These are phyloP conservation scores for Porcisia deanei DNA, from an alignment of 208 protist species.

Conservation along the genomic window DNA sequence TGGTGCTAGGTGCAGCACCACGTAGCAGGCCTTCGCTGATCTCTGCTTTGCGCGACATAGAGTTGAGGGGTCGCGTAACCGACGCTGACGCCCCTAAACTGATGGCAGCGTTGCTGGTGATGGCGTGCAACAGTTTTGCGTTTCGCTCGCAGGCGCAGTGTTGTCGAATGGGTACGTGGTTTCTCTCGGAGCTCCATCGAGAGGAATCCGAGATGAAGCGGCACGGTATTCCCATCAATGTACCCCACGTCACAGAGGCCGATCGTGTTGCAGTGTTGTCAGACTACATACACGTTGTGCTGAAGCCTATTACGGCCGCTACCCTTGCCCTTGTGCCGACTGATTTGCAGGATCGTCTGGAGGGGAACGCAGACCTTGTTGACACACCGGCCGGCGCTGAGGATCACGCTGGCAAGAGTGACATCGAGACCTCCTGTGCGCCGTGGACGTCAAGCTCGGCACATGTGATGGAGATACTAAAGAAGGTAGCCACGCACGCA, in stretches of 20 bases:
- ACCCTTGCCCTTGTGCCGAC: constrained; percentile 61
- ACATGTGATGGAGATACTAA: constrained; percentile 71
- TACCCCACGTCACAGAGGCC: constrained; percentile 25
- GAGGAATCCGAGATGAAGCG: constrained; percentile 59
- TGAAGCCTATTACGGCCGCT: constrained; percentile 45
- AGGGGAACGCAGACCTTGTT: constrained; percentile 47
- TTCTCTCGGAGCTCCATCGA: constrained; percentile 51
- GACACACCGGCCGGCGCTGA: constrained; percentile 5
- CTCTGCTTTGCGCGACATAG: constrained; percentile 38
- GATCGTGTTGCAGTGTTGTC: constrained; percentile 27
- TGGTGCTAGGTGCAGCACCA: constrained; percentile 41
- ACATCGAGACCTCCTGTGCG: constrained; percentile 12
- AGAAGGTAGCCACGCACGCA: constrained; percentile 68
- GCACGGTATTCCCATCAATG: constrained; percentile 32
- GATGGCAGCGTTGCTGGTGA: constrained; percentile 51
- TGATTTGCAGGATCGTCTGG: constrained; percentile 77
- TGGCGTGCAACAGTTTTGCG: constrained; percentile 65
- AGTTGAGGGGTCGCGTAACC: constrained; percentile 32
- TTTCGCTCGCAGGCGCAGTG: constrained; percentile 60
- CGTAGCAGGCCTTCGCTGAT: constrained; percentile 42
- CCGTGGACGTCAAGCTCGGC: constrained; percentile 35
- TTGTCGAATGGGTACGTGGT: constrained; percentile 35
- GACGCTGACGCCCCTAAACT: constrained; percentile 45
- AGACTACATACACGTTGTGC: constrained; percentile 52
- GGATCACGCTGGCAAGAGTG: background rate